Base-by-base conservation (phyloP, 2,329 filamentous ascomycete species). In the Penicillium sp. region DNA sequence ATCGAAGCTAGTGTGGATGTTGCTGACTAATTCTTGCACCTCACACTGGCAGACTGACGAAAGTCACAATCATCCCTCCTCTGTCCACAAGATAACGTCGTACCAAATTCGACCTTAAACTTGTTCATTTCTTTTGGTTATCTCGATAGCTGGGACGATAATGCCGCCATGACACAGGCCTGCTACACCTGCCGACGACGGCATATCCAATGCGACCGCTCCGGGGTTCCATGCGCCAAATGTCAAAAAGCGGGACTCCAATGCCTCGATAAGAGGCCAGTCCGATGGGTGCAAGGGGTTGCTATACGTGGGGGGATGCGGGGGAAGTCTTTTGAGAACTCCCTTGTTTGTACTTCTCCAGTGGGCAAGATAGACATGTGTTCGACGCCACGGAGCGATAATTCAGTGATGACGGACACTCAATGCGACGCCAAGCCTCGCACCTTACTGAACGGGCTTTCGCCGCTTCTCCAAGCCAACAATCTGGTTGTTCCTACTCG, bases 161-260 rank as follows among this genome's bases (percentile, higher is more conserved):
- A 5, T 41, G 13, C 15, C 11, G 31, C 56, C 21, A 69, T 70
- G 65, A 29, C 31, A 19, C 56, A 64, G 9, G 45, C 69, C 3
- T 77, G 75, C 61, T 77, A 75, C 62, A 77, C 75, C 26, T 77
- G 75, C 63, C 73, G 74, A 26, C 73, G 68, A 5, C 72, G 75
- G 49, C 75, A 70, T 55, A 71, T 77, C 48, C 72, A 76, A 64
- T 77, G 75, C 61, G 73, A 75, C 56, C 71, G 66, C 55, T 67
- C 71, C 5, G 57, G 65, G 15, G 53, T 58, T 1, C 75, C 75
- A 7, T 77, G 75, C 53, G 58, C 54, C 29, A 77, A 77, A 67
- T 77, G 75, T 51, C 52, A 69, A 44, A 76, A 73, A 45, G 70
- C 70, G 9, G 75, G 73, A 3, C 31, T 76, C 8, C 69, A 76